Evolutionary conservation across 805 yeast genomes (phyloP).

Genomic region (Tetrapisispora fleetii): DNA sequence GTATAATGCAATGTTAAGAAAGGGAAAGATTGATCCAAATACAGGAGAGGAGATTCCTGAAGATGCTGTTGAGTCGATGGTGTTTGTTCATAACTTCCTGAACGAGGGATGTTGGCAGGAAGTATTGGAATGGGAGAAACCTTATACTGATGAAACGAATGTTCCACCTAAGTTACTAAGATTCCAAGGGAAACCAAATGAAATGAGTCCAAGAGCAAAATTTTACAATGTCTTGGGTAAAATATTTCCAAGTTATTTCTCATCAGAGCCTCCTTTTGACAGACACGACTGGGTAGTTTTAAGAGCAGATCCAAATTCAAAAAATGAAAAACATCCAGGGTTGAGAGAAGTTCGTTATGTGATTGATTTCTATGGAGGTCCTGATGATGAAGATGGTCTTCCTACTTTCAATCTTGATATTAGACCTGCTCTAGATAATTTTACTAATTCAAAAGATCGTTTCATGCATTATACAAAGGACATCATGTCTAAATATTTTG

Average conservation of each 20-base stretch:
- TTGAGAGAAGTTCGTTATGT: slow-evolving; percentile 81
- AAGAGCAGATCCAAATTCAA: slow-evolving; percentile 38
- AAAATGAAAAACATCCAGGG: slow-evolving; percentile 27
- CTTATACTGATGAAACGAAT: slow-evolving; percentile 45
- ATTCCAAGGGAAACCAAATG: slow-evolving; percentile 89
- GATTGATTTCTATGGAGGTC: slow-evolving; percentile 93
- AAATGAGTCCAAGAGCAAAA: slow-evolving; percentile 77
- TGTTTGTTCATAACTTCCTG: slow-evolving; percentile 87
- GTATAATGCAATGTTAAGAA: slow-evolving; percentile 94
- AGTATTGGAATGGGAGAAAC: slow-evolving; percentile 82
- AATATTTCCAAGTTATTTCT: slow-evolving; percentile 62
- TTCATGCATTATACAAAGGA: slow-evolving; percentile 35
- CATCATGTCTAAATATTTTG: not conserved
- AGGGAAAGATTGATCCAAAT: slow-evolving; percentile 52
- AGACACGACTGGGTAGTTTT: slow-evolving; percentile 98
- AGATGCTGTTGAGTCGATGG: slow-evolving; percentile 95
- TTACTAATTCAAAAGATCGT: slow-evolving; percentile 57
- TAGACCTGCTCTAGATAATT: slow-evolving; percentile 81
- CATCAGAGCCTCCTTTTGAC: slow-evolving; percentile 84
- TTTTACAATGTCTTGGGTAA: slow-evolving; percentile 55
- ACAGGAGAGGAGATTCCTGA: slow-evolving; percentile 72
- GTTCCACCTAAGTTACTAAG: slow-evolving; percentile 66
- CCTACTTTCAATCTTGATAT: slow-evolving; percentile 91
- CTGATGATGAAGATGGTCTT: slow-evolving; percentile 79
- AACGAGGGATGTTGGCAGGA: slow-evolving; percentile 98